These are phyloP conservation scores for Cyphellophora europaea DNA, from an alignment of 2,329 filamentous ascomycete species.

Conservation along the genomic window DNA sequence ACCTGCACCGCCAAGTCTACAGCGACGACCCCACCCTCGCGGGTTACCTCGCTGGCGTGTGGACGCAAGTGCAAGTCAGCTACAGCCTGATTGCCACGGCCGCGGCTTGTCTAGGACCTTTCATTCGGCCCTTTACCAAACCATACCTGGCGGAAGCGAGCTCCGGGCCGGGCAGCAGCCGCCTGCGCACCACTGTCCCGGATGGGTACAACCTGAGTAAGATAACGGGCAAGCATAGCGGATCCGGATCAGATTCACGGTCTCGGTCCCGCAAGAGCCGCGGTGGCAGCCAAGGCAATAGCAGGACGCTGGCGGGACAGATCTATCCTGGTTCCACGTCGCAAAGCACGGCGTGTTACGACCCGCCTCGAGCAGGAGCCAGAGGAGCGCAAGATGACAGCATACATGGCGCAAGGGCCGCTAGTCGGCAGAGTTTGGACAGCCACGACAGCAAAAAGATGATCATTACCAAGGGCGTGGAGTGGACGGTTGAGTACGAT, in stretches of 20 bases:
- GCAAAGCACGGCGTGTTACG: slow-evolving; percentile 8
- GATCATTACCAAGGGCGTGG: slow-evolving; percentile 3
- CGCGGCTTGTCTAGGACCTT: slow-evolving; percentile 35
- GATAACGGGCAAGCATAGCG: background rate
- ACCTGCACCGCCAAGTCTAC: slow-evolving; percentile 21
- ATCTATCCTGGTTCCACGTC: background rate
- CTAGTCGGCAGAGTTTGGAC: slow-evolving; percentile 5
- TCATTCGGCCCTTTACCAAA: slow-evolving; percentile 22
- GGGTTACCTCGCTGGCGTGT: slow-evolving; percentile 25
- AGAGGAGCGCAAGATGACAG: background rate
- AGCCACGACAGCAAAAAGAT: slow-evolving; percentile 4
- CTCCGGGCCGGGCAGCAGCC: background rate
- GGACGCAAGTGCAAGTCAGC: slow-evolving; percentile 31
- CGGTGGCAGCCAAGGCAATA: background rate
- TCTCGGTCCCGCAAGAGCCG: background rate
- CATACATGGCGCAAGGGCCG: too few relatives aligned
- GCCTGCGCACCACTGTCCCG: background rate
- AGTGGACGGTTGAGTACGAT: slow-evolving; percentile 1
- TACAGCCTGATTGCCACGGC: slow-evolving; percentile 33
- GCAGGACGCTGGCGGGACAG: background rate
- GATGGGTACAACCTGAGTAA: background rate
- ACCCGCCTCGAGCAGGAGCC: background rate
- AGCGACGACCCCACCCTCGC: slow-evolving; percentile 29
- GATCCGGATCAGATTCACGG: too few relatives aligned
- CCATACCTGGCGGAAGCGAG: background rate